phyloP scores from a whole-genome alignment of 2,329 filamentous ascomycete species.

The Scytalidium lignicola region DNA sequence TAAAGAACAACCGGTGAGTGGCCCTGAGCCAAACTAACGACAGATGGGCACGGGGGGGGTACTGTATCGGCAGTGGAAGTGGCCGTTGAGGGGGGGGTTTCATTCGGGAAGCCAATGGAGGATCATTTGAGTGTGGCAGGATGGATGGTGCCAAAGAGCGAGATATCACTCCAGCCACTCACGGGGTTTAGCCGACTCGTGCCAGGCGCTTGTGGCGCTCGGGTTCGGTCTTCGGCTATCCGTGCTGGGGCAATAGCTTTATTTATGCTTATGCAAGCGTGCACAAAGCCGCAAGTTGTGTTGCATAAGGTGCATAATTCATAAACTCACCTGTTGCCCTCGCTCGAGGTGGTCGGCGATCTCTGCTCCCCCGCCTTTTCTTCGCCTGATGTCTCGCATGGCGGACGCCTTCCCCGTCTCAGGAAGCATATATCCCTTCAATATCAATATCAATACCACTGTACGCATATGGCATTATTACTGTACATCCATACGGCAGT shows the following conservation, averaged over 20 bases:
- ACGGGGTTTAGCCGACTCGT: neutral
- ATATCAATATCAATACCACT: too few species aligned
- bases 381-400: neutral
- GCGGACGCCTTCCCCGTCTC: neutral
- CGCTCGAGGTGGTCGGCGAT: too few species aligned
- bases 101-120: too few species aligned
- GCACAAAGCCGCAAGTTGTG: neutral
- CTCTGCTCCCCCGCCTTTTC: neutral
- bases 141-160: too few species aligned
- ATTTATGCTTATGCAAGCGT: neutral
- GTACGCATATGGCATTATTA: too few species aligned
- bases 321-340: too few species aligned
- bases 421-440: too few species aligned
- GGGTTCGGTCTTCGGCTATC: neutral
- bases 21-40: too few species aligned
- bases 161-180: neutral
- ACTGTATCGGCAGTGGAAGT: too few species aligned
- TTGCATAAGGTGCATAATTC: neutral
- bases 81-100: too few species aligned
- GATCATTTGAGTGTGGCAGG: neutral
- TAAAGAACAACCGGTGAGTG: neutral
- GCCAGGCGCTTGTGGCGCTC: neutral
- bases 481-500: too few species aligned
- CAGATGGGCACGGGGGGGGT: too few species aligned
- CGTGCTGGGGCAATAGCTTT: neutral